Evolutionary conservation across 2,329 filamentous ascomycete species (phyloP).

Genomic region (Phoma sp.): DNA sequence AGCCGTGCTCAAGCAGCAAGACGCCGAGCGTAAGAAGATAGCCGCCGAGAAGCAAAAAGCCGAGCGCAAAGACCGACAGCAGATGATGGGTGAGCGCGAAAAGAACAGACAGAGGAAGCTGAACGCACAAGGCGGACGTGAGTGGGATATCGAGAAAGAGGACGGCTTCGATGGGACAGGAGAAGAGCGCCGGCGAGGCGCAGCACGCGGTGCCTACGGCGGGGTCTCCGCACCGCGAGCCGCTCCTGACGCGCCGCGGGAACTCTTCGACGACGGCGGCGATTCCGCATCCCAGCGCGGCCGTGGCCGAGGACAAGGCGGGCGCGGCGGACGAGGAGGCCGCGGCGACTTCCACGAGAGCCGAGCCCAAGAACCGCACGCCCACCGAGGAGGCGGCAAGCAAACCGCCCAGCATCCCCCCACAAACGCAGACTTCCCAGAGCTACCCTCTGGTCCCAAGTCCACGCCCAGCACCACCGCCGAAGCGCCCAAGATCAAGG

Average conservation of each 20-base stretch:
- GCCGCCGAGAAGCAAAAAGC: conserved; percentile 48
- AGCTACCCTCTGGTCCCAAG: conserved; percentile 41
- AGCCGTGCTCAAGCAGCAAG: conserved; percentile 61
- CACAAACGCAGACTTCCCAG: conserved; percentile 54
- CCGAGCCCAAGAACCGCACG: not conserved
- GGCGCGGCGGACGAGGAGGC: conserved; percentile 35
- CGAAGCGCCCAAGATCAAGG: conserved; percentile 33
- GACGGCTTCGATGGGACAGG: conserved; percentile 57
- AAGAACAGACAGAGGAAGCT: conserved; percentile 66
- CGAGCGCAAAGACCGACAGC: conserved; percentile 60
- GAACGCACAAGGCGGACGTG: conserved; percentile 62
- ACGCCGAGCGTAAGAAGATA: conserved; percentile 49
- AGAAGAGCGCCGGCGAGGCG: conserved; percentile 52
- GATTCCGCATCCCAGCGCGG: conserved; percentile 22
- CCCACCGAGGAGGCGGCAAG: conserved; percentile 23
- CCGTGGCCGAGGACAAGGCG: conserved; percentile 44
- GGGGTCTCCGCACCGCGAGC: conserved; percentile 50
- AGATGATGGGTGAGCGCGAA: conserved; percentile 69
- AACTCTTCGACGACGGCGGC: conserved; percentile 16
- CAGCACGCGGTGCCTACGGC: conserved; percentile 59
- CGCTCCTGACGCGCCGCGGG: conserved; percentile 26
- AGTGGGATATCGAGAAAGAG: conserved; percentile 70
- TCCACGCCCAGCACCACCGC: conserved; percentile 9
- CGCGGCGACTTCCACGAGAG: conserved; percentile 2
- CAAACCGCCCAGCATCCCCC: conserved; percentile 39